These are phyloP conservation scores for Diaporthe longicolla DNA, from an alignment of 2,329 filamentous ascomycete genomes.

Conservation along the genomic window DNA sequence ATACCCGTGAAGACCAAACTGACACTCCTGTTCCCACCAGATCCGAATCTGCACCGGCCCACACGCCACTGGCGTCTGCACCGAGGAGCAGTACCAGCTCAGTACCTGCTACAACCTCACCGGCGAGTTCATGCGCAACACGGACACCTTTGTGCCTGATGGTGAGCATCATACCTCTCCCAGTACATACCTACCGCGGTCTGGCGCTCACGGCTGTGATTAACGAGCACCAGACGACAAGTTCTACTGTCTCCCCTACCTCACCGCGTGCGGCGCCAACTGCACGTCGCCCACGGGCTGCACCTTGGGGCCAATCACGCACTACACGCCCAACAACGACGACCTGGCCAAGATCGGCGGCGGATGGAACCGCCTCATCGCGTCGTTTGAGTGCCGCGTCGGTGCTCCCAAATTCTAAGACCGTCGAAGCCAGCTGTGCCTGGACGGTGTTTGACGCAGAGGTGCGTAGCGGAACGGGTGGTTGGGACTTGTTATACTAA, in stretches of 20 bases:
- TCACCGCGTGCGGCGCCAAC: slow-evolving; percentile 56
- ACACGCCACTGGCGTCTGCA: slow-evolving; percentile 64
- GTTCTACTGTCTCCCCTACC: slow-evolving; percentile 64
- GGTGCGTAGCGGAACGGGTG: neutral
- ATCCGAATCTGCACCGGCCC: slow-evolving; percentile 65
- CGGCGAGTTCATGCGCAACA: slow-evolving; percentile 57
- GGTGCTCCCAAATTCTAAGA: neutral
- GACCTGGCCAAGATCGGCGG: slow-evolving; percentile 58
- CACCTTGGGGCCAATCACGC: slow-evolving; percentile 64
- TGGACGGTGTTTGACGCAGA: neutral
- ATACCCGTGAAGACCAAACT: neutral
- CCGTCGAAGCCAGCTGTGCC: neutral
- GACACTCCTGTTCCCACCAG: slow-evolving; percentile 48
- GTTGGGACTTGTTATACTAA: neutral
- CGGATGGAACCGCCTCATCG: slow-evolving; percentile 58
- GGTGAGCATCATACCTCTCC: neutral
- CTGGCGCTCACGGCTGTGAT: neutral
- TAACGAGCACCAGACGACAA: slow-evolving; percentile 52
- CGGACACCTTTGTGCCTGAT: slow-evolving; percentile 65
- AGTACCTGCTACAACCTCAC: slow-evolving; percentile 62
- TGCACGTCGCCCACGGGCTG: slow-evolving; percentile 68
- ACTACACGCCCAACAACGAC: slow-evolving; percentile 61
- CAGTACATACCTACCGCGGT: neutral
- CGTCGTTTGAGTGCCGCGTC: slow-evolving; percentile 54
- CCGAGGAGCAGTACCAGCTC: slow-evolving; percentile 59